Evolutionary conservation across 768 basidiomycete species (phyloP).

Genomic region (Psilocybe tampanensis): DNA sequence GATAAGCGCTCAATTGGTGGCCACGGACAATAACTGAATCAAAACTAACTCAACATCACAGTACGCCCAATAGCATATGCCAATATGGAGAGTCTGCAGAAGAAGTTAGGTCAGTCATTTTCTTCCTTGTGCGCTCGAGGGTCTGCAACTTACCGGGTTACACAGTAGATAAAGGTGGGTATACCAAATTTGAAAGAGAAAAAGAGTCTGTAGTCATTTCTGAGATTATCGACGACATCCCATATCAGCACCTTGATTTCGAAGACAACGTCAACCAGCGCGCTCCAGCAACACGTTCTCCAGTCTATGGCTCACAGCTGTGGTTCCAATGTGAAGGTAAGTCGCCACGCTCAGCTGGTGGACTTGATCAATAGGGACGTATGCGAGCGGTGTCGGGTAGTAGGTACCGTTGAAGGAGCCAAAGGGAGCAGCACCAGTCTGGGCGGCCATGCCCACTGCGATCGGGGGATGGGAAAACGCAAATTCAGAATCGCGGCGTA

Average conservation of each 20-base stretch:
- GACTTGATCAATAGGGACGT: not conserved
- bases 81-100: slow-evolving; percentile 12
- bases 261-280: not conserved
- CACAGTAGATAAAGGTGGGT: slow-evolving; percentile 15
- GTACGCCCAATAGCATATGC: slow-evolving; percentile 17
- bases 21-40: too few relatives aligned
- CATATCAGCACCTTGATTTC: slow-evolving; percentile 1
- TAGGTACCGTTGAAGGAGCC: not conserved
- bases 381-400: not conserved
- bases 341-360: slow-evolving; percentile 9
- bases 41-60: slow-evolving; percentile 20
- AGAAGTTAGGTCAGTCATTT: too few relatives aligned
- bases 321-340: slow-evolving; percentile 15
- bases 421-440: not conserved
- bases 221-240: slow-evolving; percentile 8
- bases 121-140: not conserved
- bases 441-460: not conserved
- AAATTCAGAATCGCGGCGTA: not conserved
- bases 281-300: not conserved
- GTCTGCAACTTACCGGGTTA: slow-evolving; percentile 13
- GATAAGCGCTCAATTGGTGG: not conserved
- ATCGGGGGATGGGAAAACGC: not conserved
- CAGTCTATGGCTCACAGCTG: slow-evolving; percentile 2
- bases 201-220: slow-evolving; percentile 3
- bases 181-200: slow-evolving; percentile 3